Conservation (phyloP, 768 basidiomycete genomes). For the Sistotremastrum niveocremeum region DNA sequence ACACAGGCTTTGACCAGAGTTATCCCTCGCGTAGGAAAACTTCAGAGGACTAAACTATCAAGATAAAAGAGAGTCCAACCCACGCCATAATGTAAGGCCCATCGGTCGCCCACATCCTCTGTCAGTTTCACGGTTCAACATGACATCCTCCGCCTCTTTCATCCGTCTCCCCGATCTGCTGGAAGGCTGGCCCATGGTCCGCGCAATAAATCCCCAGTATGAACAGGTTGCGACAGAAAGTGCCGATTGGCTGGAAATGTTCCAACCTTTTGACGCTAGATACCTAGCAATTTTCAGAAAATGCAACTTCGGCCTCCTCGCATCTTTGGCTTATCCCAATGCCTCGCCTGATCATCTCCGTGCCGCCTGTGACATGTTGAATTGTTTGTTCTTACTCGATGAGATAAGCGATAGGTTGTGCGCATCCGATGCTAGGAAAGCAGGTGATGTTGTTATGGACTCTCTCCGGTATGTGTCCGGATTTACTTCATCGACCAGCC, state of each 20-base stretch:
- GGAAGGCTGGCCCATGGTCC: conserved; percentile 30
- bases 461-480: conserved; percentile 12
- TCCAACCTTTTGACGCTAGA: conserved; percentile 21
- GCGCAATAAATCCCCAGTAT: conserved; percentile 26
- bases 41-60: too few relatives aligned
- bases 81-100: too few relatives aligned
- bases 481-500: too few relatives aligned
- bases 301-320: conserved; percentile 29
- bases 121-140: too few relatives aligned
- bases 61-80: too few relatives aligned
- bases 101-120: too few relatives aligned
- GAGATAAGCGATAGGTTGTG: conserved; percentile 32
- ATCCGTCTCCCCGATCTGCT: conserved; percentile 27
- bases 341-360: conserved; percentile 14
- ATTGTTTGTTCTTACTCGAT: conserved; percentile 36
- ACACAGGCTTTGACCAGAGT: too few relatives aligned
- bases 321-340: conserved; percentile 24
- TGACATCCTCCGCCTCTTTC: not conserved
- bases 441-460: conserved; percentile 25
- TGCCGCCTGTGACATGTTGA: conserved; percentile 36
- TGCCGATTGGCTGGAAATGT: conserved; percentile 23
- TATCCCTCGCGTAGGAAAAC: too few relatives aligned
- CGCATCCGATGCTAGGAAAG: conserved; percentile 15
- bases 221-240: conserved; percentile 21
- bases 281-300: conserved; percentile 27